Evolutionary conservation across 23 red algal species (phyloP).

Genomic region (Agarophyton chilense): DNA sequence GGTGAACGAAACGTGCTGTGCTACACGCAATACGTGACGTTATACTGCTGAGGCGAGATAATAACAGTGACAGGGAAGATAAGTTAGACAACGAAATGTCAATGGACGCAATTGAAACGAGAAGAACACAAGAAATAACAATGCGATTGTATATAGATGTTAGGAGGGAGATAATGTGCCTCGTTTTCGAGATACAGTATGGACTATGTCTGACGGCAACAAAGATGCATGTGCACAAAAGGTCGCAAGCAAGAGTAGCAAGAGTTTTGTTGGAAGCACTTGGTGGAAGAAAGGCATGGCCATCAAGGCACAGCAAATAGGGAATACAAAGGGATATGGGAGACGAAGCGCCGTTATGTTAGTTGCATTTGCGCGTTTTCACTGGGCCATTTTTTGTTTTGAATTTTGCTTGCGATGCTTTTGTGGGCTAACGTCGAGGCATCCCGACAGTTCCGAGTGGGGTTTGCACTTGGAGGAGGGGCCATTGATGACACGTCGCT

Average conservation of each 20-base stretch:
- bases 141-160: no score
- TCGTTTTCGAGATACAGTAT: no score
- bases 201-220: no score
- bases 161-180: no score
- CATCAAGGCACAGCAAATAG: not conserved
- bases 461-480: not conserved
- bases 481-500: not conserved
- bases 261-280: no score
- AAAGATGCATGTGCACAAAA: no score
- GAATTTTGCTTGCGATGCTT: not conserved
- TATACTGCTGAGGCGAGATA: no score
- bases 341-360: not conserved
- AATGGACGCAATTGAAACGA: not conserved
- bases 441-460: not conserved
- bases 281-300: not conserved
- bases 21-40: no score
- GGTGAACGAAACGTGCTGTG: no score
- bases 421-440: not conserved
- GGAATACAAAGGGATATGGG: not conserved
- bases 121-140: not conserved
- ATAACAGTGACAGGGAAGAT: not conserved
- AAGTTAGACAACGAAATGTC: not conserved
- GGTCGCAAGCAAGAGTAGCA: no score
- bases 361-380: not conserved
- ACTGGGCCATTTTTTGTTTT: slow-evolving; percentile 12